Evolutionary conservation across 2,329 filamentous ascomycete species (phyloP).

Genomic region (Parafenestella ontariensis): DNA sequence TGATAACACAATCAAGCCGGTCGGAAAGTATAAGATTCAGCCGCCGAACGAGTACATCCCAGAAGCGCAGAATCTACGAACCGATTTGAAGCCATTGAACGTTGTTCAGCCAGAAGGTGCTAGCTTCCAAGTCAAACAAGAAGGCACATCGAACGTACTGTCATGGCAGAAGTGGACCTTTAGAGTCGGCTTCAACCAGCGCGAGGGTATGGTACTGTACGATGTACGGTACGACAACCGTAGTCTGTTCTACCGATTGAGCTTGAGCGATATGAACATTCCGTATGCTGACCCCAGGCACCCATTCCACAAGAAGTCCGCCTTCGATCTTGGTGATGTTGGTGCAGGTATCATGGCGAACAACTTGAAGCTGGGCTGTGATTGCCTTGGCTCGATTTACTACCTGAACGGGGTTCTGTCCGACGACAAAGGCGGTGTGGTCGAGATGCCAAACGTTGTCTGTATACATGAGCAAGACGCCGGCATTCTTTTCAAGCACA

Average conservation of each 20-base stretch:
- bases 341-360: conserved; percentile 72
- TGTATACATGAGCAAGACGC: conserved; percentile 76
- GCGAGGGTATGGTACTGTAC: conserved; percentile 74
- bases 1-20: conserved; percentile 64
- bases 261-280: conserved; percentile 72
- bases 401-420: conserved; percentile 67
- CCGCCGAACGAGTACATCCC: conserved; percentile 71
- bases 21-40: conserved; percentile 64
- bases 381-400: conserved; percentile 74
- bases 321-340: conserved; percentile 73
- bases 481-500: conserved; percentile 75
- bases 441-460: conserved; percentile 69
- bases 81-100: conserved; percentile 69
- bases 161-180: conserved; percentile 77
- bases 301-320: conserved; percentile 71
- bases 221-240: conserved; percentile 69
- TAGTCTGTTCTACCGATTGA: conserved; percentile 71
- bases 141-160: conserved; percentile 62
- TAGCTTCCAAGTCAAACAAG: conserved; percentile 63
- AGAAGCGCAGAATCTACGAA: conserved; percentile 66
- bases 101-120: conserved; percentile 70
- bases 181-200: conserved; percentile 71
- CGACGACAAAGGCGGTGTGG: conserved; percentile 65
- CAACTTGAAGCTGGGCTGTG: conserved; percentile 72
- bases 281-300: conserved; percentile 69